phyloP scores from a whole-genome alignment of 2,329 filamentous ascomycete genomes.

The Aureobasidium sp. region DNA sequence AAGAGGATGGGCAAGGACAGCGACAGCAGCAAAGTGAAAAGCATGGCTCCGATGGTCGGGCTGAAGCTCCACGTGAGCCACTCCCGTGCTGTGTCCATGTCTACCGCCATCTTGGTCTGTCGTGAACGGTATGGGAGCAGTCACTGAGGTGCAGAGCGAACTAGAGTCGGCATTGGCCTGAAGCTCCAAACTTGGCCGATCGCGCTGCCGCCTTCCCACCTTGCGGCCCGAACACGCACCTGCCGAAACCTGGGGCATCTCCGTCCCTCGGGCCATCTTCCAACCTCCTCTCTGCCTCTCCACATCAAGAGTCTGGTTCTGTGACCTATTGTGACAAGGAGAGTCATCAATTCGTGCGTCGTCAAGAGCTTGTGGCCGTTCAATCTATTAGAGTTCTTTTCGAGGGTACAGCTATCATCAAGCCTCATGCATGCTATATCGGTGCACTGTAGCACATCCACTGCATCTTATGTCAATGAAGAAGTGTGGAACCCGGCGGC shows the following conservation, averaged over 20 bases:
- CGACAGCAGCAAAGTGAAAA: constrained; percentile 63
- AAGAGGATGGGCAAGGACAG: constrained; percentile 69
- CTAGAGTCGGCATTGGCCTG: background rate
- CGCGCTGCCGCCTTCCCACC: background rate
- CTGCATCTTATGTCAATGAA: background rate
- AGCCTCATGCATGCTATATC: background rate
- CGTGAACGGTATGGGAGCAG: background rate
- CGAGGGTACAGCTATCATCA: background rate
- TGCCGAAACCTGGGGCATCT: constrained; percentile 7
- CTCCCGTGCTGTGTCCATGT: constrained; percentile 18
- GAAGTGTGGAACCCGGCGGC: background rate
- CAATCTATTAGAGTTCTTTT: background rate
- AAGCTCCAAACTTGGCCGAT: background rate
- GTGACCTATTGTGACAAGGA: background rate
- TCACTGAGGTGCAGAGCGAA: background rate
- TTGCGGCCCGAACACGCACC: constrained; percentile 3
- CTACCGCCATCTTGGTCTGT: background rate
- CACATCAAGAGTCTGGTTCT: background rate
- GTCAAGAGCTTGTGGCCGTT: background rate
- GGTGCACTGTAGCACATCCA: background rate
- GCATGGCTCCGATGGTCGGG: constrained; percentile 45
- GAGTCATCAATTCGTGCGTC: background rate
- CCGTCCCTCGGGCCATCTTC: background rate
- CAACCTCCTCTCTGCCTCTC: background rate
- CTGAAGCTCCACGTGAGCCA: constrained; percentile 43